Evolutionary conservation across 208 protist genomes (phyloP), one percentile per base, ranked within the genome.

Genomic region (Lotmaria passim): DNA sequence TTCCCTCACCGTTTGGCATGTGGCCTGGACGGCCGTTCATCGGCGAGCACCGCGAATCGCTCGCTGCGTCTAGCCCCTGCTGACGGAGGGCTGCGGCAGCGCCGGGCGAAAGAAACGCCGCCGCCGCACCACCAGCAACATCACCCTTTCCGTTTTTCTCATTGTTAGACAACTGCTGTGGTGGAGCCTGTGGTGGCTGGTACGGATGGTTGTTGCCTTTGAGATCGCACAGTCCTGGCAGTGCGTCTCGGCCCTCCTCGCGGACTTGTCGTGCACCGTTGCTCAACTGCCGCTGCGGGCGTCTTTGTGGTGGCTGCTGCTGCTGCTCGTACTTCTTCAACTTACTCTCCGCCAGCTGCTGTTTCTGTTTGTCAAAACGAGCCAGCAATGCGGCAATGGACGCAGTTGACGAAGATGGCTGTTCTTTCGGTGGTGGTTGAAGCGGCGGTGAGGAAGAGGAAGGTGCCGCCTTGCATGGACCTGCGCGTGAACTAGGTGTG

Each of bases 311-410:
- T 30, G 28, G 33, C 30, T 23, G 8, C 52, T 48, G 38, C 12
- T 31, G 12, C 15, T 34, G 17, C 8, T 34, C 57, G 23, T 51
- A 8, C 41, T 63, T 51, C 41, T 51, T 48, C 38, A 43, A 47
- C 60, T 63, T 75, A 17, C 23, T 53, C 21, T 68, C 69, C 26
- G 55, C 59, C 15, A 75, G 47, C 14, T 59, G 79, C 61, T 79
- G 79, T 64, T 91, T 91, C 36, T 78, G 75, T 19, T 53, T 65
- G 48, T 91, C 85, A 46, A 86, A 91, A 28, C 68, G 59, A 15
- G 80, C 66, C 47, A 91, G 73, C 30, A 91, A 60, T 15, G 75
- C 71, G 1, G 68, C 67, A 28, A 91, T 76, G 5, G 82, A 75
- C 3, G 73, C 24, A 17, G 62, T 34, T 1, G 57, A 63, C 1